Conservation (phyloP, 306 rosid genomes). For the Cucurbita argyrosperma region DNA sequence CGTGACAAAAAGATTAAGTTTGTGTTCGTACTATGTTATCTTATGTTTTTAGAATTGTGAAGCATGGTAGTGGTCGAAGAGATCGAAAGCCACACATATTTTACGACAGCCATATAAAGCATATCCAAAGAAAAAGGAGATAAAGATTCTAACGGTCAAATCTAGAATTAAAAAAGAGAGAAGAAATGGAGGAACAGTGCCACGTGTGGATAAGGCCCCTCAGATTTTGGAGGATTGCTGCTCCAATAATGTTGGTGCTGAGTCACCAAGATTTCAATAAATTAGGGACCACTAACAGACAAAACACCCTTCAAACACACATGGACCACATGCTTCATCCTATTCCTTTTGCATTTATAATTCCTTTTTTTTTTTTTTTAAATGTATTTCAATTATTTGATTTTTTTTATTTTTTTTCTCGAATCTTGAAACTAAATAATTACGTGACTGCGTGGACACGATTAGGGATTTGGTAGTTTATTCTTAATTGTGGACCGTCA, state of each 20-base stretch:
- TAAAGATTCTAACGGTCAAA: not conserved
- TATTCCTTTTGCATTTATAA: not conserved
- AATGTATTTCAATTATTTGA: no score
- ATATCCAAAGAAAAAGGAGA: not conserved
- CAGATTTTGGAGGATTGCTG: not conserved
- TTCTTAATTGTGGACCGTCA: no score
- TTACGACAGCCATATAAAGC: not conserved
- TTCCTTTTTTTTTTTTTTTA: not conserved
- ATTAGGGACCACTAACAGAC: not conserved
- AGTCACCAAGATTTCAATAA: not conserved
- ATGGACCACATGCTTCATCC: not conserved
- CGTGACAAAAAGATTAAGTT: no score
- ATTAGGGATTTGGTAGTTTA: no score
- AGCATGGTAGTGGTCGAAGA: no score
- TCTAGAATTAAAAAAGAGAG: not conserved
- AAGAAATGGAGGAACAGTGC: not conserved
- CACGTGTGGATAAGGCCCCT: slow-evolving; percentile 4
- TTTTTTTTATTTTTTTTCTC: no score
- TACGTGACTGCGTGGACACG: no score
- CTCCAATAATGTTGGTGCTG: slow-evolving; percentile 8
- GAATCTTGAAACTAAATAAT: no score
- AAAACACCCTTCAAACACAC: not conserved
- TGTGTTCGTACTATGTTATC: no score
- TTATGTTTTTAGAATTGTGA: no score
- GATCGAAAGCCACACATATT: no score